Conservation (phyloP, 805 yeast genomes). For the Alloascoidea africana region DNA sequence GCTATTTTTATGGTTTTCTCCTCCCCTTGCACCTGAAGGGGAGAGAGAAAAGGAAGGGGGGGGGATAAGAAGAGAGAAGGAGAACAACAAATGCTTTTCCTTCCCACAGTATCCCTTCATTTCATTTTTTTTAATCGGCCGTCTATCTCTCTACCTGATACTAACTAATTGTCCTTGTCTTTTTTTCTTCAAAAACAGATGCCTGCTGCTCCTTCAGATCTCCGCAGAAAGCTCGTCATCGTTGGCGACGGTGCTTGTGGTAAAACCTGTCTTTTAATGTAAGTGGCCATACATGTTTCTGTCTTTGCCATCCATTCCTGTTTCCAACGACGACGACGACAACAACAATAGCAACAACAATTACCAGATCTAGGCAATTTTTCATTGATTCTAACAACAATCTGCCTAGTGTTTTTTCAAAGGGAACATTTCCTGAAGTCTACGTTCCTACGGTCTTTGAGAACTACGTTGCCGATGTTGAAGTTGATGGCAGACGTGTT, state of each 20-base stretch:
- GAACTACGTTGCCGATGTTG: constrained; percentile 95
- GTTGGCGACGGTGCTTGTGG: constrained; percentile 99
- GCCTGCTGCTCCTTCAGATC: constrained; percentile 18
- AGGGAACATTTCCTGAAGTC: constrained; percentile 86
- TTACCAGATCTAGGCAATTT: too few species aligned
- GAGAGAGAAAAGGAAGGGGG: too few species aligned
- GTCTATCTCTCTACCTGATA: constrained; percentile 68
- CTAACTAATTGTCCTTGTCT: constrained; percentile 72
- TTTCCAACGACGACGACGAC: background rate
- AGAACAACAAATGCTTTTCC: too few species aligned
- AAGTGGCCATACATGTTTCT: constrained; percentile 6
- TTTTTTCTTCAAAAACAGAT: constrained; percentile 37
- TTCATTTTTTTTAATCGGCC: too few species aligned
- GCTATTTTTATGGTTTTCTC: too few species aligned
- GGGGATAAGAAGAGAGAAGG: too few species aligned
- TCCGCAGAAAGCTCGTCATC: constrained; percentile 75
- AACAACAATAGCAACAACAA: too few species aligned
- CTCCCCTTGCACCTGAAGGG: too few species aligned
- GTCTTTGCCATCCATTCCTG: background rate
- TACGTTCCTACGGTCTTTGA: constrained; percentile 95
- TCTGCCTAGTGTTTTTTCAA: constrained; percentile 50
- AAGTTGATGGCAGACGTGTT: constrained; percentile 79
- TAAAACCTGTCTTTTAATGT: constrained; percentile 77
- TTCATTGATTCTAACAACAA: too few species aligned
- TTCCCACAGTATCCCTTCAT: too few species aligned